Conservation (phyloP, 2,329 filamentous ascomycete genomes). For the Diaporthe capsici region DNA sequence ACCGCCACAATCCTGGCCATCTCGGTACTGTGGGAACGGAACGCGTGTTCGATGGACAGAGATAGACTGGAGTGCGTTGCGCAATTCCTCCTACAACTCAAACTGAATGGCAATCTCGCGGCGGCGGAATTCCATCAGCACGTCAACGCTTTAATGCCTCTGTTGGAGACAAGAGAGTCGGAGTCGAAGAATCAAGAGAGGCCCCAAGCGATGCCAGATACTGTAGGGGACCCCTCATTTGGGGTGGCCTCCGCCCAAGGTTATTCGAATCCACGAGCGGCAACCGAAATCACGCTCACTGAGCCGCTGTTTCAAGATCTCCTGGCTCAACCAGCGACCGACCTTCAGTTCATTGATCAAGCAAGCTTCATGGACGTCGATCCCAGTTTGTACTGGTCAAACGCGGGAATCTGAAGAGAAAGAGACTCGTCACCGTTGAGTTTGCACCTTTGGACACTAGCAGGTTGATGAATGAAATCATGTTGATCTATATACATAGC, state of each 20-base stretch:
- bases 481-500: neutral
- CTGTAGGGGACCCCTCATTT: neutral
- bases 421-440: neutral
- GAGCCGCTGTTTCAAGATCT: slow-evolving; percentile 12
- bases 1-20: neutral
- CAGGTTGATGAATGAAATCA: neutral
- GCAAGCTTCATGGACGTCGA: slow-evolving; percentile 16
- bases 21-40: slow-evolving; percentile 7
- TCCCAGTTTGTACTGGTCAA: slow-evolving; percentile 8
- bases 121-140: neutral
- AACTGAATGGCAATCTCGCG: neutral
- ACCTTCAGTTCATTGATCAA: slow-evolving; percentile 15
- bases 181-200: neutral
- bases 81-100: neutral
- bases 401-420: neutral
- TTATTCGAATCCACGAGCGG: neutral
- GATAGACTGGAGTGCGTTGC: neutral
- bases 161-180: slow-evolving; percentile 3
- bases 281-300: neutral
- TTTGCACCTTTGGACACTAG: neutral
- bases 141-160: neutral
- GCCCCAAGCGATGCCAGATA: neutral
- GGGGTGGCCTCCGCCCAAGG: neutral
- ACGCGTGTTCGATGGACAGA: neutral
- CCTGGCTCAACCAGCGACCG: neutral